Evolutionary conservation across 805 yeast species (phyloP), one percentile per base, ranked within the genome.

Genomic region (Wickerhamiella brachini): DNA sequence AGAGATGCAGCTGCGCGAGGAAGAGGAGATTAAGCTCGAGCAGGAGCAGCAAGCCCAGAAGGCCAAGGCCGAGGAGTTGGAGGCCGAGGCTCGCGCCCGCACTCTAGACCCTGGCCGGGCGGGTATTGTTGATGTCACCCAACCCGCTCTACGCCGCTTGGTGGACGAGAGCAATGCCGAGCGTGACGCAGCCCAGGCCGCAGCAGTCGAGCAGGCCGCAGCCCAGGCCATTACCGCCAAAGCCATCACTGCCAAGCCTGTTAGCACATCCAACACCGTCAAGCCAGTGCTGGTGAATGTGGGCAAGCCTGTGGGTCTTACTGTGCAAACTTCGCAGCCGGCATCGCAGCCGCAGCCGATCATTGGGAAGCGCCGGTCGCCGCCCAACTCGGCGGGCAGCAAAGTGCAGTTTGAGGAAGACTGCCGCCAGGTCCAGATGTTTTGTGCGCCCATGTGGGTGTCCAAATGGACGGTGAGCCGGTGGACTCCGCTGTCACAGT

Each of bases 401-500:
- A 29, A 12, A 9, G 41, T 15, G 20, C 41, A 17, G 10, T 15
- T 37, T 10, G 20, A n/a, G 20, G 24, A 41, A 15, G 44, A 41
- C 15, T 4, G 18, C 24, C 7, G 3, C 5, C 24, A 18, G 22
- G 44, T 54, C 22, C 23, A 47, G 15, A 46, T 58, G 42, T 58
- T 54, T 50, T 29, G 50, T 6, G 56, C 56, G 3, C 47, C 49
- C 26, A 43, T 60, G 47, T 60, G 63, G 63, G 58, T 58, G 2
- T 60, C 63, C 10, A 51, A 51, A 10, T 60, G 63, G 63, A 47
- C 48, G 2, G 46, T 39, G 17, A 47, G 51, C 26, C 51, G 54
- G 13, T 60, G 63, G 63, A 53, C 52, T 9, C 63, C 63, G 13
- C 51, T 60, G 15, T 57, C 60, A 7, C 63, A 60, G 47, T 56